A percentile compares a stretch with the other conserved stretches of the same genome.
phyloP scores from a whole-genome alignment of 306 rosid species.

The Prinsepia uniflora region DNA sequence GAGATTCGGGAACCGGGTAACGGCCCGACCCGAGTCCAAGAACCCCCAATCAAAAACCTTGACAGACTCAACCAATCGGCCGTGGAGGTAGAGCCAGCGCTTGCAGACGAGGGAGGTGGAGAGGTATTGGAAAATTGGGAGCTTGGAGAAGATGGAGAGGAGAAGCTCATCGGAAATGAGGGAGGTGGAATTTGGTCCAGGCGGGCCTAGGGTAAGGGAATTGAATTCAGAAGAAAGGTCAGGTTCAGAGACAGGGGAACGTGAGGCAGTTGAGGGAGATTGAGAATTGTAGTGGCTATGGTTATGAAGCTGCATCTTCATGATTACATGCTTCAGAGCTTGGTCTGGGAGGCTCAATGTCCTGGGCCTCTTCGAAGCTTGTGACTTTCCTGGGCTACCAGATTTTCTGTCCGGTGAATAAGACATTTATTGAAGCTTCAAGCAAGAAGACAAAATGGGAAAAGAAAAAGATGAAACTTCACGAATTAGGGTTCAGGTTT shows the following conservation, averaged over 20 bases:
- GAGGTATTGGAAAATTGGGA: slow-evolving; percentile 46
- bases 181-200: slow-evolving; percentile 20
- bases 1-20: slow-evolving; percentile 69
- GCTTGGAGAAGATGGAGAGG: slow-evolving; percentile 51
- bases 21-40: slow-evolving; percentile 72
- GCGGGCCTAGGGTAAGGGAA: slow-evolving; percentile 1
- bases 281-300: background rate
- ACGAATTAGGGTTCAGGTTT: background rate
- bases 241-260: slow-evolving; percentile 25
- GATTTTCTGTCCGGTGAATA: slow-evolving; percentile 12
- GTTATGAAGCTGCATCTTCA: slow-evolving; percentile 32
- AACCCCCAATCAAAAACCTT: slow-evolving; percentile 71
- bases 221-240: slow-evolving; percentile 17
- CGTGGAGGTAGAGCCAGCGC: slow-evolving; percentile 85
- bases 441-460: background rate
- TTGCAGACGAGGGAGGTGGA: slow-evolving; percentile 70
- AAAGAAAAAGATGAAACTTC: background rate
- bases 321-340: slow-evolving; percentile 36
- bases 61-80: slow-evolving; percentile 55
- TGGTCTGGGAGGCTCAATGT: slow-evolving; percentile 26
- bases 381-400: background rate
- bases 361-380: slow-evolving; percentile 7
- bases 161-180: slow-evolving; percentile 41
- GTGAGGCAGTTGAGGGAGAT: slow-evolving; percentile 18
- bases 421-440: slow-evolving; percentile 17